Base-by-base conservation (phyloP, 371 early-diverging fungal genomes). In the Capillidium heterosporum region DNA sequence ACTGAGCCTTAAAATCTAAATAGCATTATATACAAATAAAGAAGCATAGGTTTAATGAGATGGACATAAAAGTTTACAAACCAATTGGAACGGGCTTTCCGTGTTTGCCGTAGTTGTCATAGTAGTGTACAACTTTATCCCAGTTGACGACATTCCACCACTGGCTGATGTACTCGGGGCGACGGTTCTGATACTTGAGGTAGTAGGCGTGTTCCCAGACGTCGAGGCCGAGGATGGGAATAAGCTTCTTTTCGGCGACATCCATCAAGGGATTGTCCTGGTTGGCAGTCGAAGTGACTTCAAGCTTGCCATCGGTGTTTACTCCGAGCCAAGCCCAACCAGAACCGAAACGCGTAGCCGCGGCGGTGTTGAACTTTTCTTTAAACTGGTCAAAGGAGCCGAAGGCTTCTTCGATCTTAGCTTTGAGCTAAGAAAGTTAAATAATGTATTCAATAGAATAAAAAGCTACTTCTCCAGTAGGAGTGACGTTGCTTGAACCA, bases 151-250 rank as follows among this genome's bases (percentile, higher is more conserved):
- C 68, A 56, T 68, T 69, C 66, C 69, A 75, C 71, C 70, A 75
- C 0, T 60, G 48, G 15, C 57, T 52, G 32, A 74, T 49, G 51
- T 71, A 75, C 23, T 61, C 63, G 1, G 50, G 51, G 19, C 71
- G 65, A 17, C 56, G 44, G 57, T 66, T 67, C 35, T 65, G 61
- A 54, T 71, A 74, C 52, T 67, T 67, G 29, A 75, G 57, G 57
- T 75, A 75, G 58, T 75, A 75, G 10, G 75, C 75, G 70, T 75
- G 75, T 59, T 75, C 75, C 75, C 75, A 75, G 0, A 75, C 68
- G 70, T 75, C 75, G 23, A 71, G 41, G 1, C 62, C 61, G 21
- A 75, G 57, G 39, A 75, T 48, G n/a, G 67, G 69, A 40, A 67
- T 42, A 10, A 54, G 28, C 23, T 32, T 54, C 42, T 48, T 54